Base-by-base conservation (phyloP, 1,139 yeast genomes). In the Kodamaea derodonti region DNA sequence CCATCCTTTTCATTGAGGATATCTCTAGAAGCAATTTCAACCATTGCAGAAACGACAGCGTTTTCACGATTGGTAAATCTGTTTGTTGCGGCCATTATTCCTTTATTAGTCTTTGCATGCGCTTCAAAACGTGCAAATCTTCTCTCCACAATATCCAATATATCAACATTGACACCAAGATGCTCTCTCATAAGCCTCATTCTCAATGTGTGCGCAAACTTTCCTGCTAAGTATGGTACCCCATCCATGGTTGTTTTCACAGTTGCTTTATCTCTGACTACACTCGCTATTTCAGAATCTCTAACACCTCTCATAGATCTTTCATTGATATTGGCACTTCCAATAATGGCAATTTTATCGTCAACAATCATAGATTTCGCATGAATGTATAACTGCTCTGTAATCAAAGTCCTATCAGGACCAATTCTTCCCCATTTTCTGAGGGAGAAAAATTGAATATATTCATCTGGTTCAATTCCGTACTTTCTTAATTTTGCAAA, bases 361-460 rank as follows among this genome's bases (percentile, higher is more conserved):
- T 92, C 98, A n/a, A 84, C 96, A 51, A 92, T 72, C 80, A 92
- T 75, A 6, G 83, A 74, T 56, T 94, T 94, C 4, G 96, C 96
- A 58, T 94, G 98, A 33, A 94, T 83, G 49, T 94, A 94, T 31
- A 94, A 69, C 54, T 90, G 97, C 50, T 92, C 98, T 1, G 95
- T 86, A 2, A 84, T 88, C 37, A 94, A 59, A 29, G 75, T 75
- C 43, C 85, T 73, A 35, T 76, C 70, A 1, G 83, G 80, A 0
- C 97, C 97, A 45, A 92, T 78, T 46, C 83, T 77, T 6, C 97
- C 96, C 98, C 98, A 92, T 56, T 92, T 90, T 50, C 99, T 72
- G 45, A 94, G 67, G 0, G 97, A 88, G 54, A 77, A 92, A 56
- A 94, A 92, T 40, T 86, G 95, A 41, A 94, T 88, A 52, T 92